Evolutionary conservation across 805 yeast genomes (phyloP).

Genomic region (Kockiozyma suomiensis): DNA sequence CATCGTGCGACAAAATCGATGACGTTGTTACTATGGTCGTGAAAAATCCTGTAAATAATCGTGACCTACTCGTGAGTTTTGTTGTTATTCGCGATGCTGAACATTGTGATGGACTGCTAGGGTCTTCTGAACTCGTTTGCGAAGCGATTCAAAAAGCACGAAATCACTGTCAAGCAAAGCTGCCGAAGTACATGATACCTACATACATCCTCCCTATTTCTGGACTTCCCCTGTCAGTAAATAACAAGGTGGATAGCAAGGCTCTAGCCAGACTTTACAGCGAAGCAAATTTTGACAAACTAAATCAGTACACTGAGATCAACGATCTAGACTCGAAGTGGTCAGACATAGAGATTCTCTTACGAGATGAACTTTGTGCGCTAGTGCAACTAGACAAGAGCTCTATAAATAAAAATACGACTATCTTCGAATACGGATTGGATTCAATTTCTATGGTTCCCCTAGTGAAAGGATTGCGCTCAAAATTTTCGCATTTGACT

Average conservation of each 20-base stretch:
- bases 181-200: slow-evolving; percentile 37
- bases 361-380: slow-evolving; percentile 14
- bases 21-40: slow-evolving; percentile 28
- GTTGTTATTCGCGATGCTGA: not conserved
- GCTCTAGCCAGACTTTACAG: slow-evolving; percentile 19
- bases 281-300: not conserved
- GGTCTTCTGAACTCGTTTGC: not conserved
- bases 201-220: slow-evolving; percentile 31
- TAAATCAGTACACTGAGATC: not conserved
- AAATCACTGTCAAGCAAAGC: slow-evolving; percentile 8
- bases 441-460: slow-evolving; percentile 37
- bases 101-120: not conserved
- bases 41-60: slow-evolving; percentile 15
- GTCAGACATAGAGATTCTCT: slow-evolving; percentile 13
- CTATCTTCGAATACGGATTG: slow-evolving; percentile 36
- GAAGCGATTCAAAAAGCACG: not conserved
- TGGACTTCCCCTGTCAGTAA: slow-evolving; percentile 33
- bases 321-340: not conserved
- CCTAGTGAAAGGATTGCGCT: slow-evolving; percentile 18
- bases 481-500: not conserved
- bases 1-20: slow-evolving; percentile 8
- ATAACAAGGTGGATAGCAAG: slow-evolving; percentile 35
- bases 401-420: slow-evolving; percentile 4
- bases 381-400: not conserved
- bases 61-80: slow-evolving; percentile 35